These are phyloP conservation scores for Murraya paniculata DNA, from an alignment of 345 rosid species.

Conservation along the genomic window DNA sequence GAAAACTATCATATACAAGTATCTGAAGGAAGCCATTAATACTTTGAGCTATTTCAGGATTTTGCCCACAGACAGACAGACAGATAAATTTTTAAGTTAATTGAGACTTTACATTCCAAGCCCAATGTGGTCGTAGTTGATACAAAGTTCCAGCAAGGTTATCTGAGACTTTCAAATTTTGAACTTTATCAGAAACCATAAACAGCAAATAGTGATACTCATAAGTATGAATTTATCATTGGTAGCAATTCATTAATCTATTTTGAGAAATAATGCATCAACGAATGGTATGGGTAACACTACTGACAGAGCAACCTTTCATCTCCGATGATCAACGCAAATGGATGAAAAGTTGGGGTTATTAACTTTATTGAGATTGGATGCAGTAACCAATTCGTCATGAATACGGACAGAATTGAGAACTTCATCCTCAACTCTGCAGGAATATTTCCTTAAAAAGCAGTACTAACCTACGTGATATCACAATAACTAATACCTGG, in stretches of 20 bases:
- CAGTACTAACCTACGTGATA: neutral
- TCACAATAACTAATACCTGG: constrained; percentile 45
- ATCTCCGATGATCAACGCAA: neutral
- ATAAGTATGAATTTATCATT: neutral
- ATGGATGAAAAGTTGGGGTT: neutral
- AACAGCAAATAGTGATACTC: neutral
- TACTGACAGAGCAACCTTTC: neutral
- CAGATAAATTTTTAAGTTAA: too few species aligned
- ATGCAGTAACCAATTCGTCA: neutral
- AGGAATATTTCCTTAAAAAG: neutral
- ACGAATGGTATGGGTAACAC: neutral
- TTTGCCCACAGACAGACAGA: neutral
- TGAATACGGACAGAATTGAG: neutral
- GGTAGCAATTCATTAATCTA: neutral
- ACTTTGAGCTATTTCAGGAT: neutral
- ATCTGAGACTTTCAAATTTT: neutral
- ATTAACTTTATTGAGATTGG: neutral
- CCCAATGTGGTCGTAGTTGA: too few species aligned
- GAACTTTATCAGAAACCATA: neutral
- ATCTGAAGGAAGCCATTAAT: neutral
- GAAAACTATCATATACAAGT: neutral
- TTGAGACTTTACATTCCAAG: too few species aligned
- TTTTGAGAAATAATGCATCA: neutral
- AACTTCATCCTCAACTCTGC: neutral
- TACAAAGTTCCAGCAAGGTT: neutral